These are phyloP conservation scores for Boletus sp. DNA, from an alignment of 768 basidiomycete species.

Conservation along the genomic window DNA sequence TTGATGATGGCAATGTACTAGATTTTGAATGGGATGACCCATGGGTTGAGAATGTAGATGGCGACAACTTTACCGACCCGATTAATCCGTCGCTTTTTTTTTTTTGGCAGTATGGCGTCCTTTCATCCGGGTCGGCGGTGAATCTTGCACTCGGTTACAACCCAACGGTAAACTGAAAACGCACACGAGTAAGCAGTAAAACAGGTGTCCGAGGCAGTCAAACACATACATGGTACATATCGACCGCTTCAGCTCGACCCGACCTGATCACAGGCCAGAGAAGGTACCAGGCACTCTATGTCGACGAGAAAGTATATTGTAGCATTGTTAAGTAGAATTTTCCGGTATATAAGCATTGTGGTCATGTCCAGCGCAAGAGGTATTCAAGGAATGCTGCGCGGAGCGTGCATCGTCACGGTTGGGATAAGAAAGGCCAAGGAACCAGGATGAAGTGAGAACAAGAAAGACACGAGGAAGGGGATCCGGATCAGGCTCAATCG, in stretches of 20 bases:
- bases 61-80: neutral
- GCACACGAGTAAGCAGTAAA: neutral
- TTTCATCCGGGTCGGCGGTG: neutral
- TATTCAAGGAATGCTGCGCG: no score
- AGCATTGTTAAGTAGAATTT: neutral
- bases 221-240: neutral
- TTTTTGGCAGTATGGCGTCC: no score
- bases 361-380: neutral
- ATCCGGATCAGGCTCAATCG: no score
- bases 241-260: neutral
- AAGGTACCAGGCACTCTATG: neutral
- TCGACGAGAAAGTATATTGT: neutral
- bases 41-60: neutral
- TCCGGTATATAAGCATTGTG: neutral
- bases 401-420: neutral
- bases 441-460: neutral
- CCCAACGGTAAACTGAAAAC: neutral
- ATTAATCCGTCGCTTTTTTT: neutral
- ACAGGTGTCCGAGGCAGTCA: neutral
- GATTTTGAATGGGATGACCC: neutral
- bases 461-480: accelerated
- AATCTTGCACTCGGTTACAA: neutral
- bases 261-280: neutral
- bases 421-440: no score
- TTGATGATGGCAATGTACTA: neutral